phyloP scores from a whole-genome alignment of 2,329 filamentous ascomycete genomes.

The Lanzia echinophila region DNA sequence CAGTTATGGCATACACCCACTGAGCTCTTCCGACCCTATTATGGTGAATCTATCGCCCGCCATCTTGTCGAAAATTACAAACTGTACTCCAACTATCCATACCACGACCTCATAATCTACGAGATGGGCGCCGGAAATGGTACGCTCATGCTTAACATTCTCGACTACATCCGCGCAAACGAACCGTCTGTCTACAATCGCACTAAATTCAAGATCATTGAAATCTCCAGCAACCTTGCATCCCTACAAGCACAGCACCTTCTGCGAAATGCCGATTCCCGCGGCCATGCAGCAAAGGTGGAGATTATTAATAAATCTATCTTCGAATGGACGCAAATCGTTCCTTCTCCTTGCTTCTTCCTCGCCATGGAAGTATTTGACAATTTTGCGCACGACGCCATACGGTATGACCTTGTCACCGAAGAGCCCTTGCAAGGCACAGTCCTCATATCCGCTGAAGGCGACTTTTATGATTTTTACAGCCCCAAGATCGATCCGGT shows the following conservation, averaged over 20 bases:
- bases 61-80: constrained; percentile 96
- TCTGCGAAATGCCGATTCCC: constrained; percentile 55
- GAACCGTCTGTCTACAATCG: constrained; percentile 90
- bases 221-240: constrained; percentile 81
- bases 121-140: constrained; percentile 98
- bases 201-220: constrained; percentile 91
- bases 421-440: constrained; percentile 80
- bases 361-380: constrained; percentile 97
- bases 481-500: constrained; percentile 72
- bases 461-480: constrained; percentile 96
- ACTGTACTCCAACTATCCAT: constrained; percentile 84
- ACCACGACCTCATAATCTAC: constrained; percentile 95
- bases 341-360: constrained; percentile 95
- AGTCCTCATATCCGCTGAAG: constrained; percentile 75
- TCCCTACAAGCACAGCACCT: constrained; percentile 68
- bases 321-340: constrained; percentile 85
- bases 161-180: constrained; percentile 87
- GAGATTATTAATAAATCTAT: constrained; percentile 93
- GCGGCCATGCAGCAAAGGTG: constrained; percentile 76
- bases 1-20: constrained; percentile 99
- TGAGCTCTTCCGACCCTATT: constrained; percentile 92
- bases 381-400: constrained; percentile 92
- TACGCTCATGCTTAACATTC: constrained; percentile 95
- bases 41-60: constrained; percentile 93
- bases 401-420: constrained; percentile 81